Evolutionary conservation across 495 filamentous ascomycete species (phyloP).

Genomic region (Glonium stellatum): DNA sequence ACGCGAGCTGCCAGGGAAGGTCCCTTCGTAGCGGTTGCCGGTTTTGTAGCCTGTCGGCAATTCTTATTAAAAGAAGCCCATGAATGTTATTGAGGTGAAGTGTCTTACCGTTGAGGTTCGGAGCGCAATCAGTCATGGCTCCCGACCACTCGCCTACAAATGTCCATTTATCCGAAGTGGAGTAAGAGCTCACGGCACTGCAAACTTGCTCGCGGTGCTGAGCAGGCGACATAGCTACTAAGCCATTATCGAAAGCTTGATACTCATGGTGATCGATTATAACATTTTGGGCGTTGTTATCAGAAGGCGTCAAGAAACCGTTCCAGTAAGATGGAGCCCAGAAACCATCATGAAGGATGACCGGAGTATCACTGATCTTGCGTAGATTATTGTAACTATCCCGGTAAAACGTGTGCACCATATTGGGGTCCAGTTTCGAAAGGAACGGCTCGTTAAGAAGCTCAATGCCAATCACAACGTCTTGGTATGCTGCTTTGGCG

Average conservation of each 20-base stretch:
- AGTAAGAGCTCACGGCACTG: slow-evolving; percentile 33
- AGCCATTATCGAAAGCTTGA: slow-evolving; percentile 40
- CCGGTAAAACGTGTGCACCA: slow-evolving; percentile 53
- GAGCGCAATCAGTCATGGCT: slow-evolving; percentile 68
- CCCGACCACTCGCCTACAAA: slow-evolving; percentile 49
- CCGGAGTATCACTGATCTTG: slow-evolving; percentile 44
- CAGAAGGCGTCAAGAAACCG: slow-evolving; percentile 36
- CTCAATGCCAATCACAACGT: slow-evolving; percentile 64
- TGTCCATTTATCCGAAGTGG: slow-evolving; percentile 40
- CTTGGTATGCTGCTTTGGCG: slow-evolving; percentile 42
- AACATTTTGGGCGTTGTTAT: slow-evolving; percentile 35
- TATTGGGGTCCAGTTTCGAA: slow-evolving; percentile 44
- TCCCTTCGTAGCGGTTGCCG: slow-evolving; percentile 57
- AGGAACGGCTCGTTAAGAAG: slow-evolving; percentile 63
- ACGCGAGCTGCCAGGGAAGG: slow-evolving; percentile 31
- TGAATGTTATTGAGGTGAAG: too few species aligned
- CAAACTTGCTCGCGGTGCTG: slow-evolving; percentile 41
- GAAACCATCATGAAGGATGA: slow-evolving; percentile 66
- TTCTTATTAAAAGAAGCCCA: too few species aligned
- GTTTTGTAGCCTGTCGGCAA: slow-evolving; percentile 43
- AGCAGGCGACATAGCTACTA: slow-evolving; percentile 30
- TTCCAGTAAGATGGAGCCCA: slow-evolving; percentile 34
- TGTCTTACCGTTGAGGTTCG: slow-evolving; percentile 49
- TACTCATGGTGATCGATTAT: slow-evolving; percentile 47
- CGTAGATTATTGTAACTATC: slow-evolving; percentile 54